Evolutionary conservation across 768 basidiomycete species (phyloP).

Genomic region (Russula sp.): DNA sequence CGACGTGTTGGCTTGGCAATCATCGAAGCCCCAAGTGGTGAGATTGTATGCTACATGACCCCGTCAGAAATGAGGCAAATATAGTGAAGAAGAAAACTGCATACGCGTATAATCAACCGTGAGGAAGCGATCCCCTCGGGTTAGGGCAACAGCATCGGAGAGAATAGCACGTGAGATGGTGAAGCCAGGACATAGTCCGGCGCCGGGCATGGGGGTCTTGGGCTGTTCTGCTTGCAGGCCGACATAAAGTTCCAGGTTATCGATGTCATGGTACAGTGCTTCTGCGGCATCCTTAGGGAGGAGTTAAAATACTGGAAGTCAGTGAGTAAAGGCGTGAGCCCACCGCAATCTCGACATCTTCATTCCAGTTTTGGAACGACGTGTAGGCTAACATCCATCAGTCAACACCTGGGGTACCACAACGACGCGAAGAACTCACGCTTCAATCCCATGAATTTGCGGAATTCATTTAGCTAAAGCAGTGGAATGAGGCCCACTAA

Average conservation of each 20-base stretch:
- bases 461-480: conserved; percentile 23
- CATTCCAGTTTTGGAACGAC: conserved; percentile 33
- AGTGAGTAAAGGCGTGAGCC: neutral
- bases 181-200: conserved; percentile 75
- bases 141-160: conserved; percentile 66
- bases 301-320: neutral
- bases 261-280: conserved; percentile 60
- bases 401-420: neutral
- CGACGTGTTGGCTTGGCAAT: conserved; percentile 52
- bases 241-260: conserved; percentile 72
- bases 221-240: conserved; percentile 52
- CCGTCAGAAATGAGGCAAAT: neutral
- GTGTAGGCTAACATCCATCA: conserved; percentile 8
- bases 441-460: conserved; percentile 60
- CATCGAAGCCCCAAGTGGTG: conserved; percentile 73
- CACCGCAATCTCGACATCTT: conserved; percentile 25
- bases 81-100: conserved; percentile 24
- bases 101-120: conserved; percentile 71
- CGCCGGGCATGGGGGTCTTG: conserved; percentile 55
- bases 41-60: conserved; percentile 51
- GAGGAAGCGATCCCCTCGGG: conserved; percentile 72
- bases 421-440: conserved; percentile 32
- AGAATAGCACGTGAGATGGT: conserved; percentile 83
- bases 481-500: neutral
- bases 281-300: conserved; percentile 48